Base-by-base conservation (phyloP, 495 filamentous ascomycete species). In the Cryomyces minteri region DNA sequence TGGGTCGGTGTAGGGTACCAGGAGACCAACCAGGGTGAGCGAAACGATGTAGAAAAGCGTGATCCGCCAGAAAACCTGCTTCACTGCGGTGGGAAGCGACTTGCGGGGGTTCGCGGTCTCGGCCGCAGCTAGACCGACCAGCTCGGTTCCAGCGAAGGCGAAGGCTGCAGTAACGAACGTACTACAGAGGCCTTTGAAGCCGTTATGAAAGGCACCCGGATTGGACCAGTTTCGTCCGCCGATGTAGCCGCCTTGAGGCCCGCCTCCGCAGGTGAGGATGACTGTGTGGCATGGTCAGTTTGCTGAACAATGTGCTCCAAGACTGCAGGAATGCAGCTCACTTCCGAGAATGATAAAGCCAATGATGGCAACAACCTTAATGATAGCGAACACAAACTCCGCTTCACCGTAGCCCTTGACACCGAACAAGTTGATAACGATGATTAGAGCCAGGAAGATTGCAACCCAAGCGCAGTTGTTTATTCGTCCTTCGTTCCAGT, bases 391-490 rank as follows among this genome's bases (percentile, higher is more conserved):
- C 38, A 65, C 44, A 46, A 65, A 65, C 39, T 65, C 62, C 47
- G 55, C 59, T 55, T 63, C 62, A 38, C 62, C 61, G 48, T 65
- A 65, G 18, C 61, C 61, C 14, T 51, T 51, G 31, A 65, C 58
- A 31, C 62, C 62, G 42, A 65, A 65, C 39, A 64, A 37, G 41
- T 65, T 60, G 52, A 65, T 61, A 41, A 40, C 33, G 31, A 58
- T 41, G 40, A 65, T 54, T 4, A 58, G 28, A 38, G 52, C 47
- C 2, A 65, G 52, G 53, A 65, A 62, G 28, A 62, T 39, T 34
- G 81, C 71, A n/a, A 94, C 81, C 70, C 84, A 96, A 14, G 82
- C 77, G 37, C 81, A 80, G 51, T 79, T 78, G 36, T 76, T 75
- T 32, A 86, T 48, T 56, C 31, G 60, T 11, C 0, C 68, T 56